phyloP scores from a whole-genome alignment of 441 rosid species.

The Geranium incanum region DNA sequence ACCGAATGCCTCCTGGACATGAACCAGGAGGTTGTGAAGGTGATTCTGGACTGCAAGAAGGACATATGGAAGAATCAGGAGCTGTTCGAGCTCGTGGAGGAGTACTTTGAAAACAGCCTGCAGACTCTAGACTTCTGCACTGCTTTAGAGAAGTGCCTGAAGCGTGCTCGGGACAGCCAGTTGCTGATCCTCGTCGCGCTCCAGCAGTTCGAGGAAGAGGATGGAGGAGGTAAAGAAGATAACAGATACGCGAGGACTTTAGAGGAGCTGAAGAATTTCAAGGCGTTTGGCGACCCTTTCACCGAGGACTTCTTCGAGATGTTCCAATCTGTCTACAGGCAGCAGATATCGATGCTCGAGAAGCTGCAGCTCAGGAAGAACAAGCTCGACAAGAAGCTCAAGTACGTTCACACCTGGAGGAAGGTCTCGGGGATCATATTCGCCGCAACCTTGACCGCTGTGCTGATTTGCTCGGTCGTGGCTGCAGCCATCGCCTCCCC shows the following conservation, averaged over 20 bases:
- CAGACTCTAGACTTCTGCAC: conserved; percentile 75
- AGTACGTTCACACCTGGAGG: conserved; percentile 18
- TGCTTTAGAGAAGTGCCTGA: conserved; percentile 69
- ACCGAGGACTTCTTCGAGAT: conserved; percentile 58
- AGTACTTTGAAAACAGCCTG: conserved; percentile 79
- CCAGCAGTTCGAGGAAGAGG: conserved; percentile 79
- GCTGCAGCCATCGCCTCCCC: conserved; percentile 87
- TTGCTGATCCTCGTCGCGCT: conserved; percentile 61
- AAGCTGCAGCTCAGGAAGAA: conserved; percentile 20
- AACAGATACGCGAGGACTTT: conserved; percentile 45
- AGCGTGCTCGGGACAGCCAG: conserved; percentile 76
- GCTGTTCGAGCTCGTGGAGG: conserved; percentile 77
- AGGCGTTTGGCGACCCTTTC: conserved; percentile 73
- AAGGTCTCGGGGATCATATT: conserved; percentile 71
- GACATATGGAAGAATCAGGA: conserved; percentile 82
- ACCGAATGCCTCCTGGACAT: conserved; percentile 68
- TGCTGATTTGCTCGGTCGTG: conserved; percentile 77
- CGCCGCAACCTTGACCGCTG: conserved; percentile 66
- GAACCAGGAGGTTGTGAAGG: conserved; percentile 86
- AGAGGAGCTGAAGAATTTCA: conserved; percentile 74
- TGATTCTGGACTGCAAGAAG: conserved; percentile 72
- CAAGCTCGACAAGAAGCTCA: conserved; percentile 24
- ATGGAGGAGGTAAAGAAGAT: conserved; percentile 25
- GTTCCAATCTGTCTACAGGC: conserved; percentile 52
- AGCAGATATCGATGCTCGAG: conserved; percentile 19